Evolutionary conservation across 1,284 basidiomycete species (phyloP).

Genomic region (Rhizoctonia solani): DNA sequence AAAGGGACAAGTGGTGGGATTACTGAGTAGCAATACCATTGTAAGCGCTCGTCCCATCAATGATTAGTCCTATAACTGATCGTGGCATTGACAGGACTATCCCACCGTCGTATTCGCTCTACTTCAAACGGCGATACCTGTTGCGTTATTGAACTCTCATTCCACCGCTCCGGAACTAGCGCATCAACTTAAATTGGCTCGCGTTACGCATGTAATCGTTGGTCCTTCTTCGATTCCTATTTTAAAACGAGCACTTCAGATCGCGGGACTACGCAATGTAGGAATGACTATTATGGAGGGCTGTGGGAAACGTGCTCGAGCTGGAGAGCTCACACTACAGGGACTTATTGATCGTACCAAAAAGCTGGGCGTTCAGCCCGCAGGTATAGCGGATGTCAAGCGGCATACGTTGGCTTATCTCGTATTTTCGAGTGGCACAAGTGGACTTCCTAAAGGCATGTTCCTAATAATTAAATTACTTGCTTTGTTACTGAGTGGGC

Average conservation of each 20-base stretch:
- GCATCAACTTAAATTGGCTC: conserved; percentile 58
- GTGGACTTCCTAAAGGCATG: conserved; percentile 72
- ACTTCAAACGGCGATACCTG: conserved; percentile 60
- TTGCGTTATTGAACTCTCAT: conserved; percentile 64
- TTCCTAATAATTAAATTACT: conserved; percentile 19
- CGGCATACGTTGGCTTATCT: conserved; percentile 69
- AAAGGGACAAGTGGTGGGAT: conserved; percentile 6
- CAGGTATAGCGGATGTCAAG: conserved; percentile 51
- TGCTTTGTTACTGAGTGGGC: background rate
- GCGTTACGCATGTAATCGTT: conserved; percentile 64
- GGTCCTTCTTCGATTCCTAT: conserved; percentile 56
- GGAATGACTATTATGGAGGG: conserved; percentile 62
- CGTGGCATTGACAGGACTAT: conserved; percentile 58
- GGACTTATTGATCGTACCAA: conserved; percentile 16
- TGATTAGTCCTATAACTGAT: background rate
- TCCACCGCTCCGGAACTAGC: conserved; percentile 69
- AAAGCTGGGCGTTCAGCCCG: conserved; percentile 6
- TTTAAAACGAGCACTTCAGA: conserved; percentile 56
- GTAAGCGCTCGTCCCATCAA: conserved; percentile 49
- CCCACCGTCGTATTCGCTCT: conserved; percentile 60
- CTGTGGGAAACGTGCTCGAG: conserved; percentile 21
- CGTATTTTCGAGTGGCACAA: conserved; percentile 77
- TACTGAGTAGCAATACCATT: conserved; percentile 61
- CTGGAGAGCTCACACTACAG: conserved; percentile 18
- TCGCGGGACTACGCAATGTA: conserved; percentile 55